These are phyloP conservation scores for Suaeda aralocaspica DNA, from an alignment of 148 eudicot species.

Conservation along the genomic window DNA sequence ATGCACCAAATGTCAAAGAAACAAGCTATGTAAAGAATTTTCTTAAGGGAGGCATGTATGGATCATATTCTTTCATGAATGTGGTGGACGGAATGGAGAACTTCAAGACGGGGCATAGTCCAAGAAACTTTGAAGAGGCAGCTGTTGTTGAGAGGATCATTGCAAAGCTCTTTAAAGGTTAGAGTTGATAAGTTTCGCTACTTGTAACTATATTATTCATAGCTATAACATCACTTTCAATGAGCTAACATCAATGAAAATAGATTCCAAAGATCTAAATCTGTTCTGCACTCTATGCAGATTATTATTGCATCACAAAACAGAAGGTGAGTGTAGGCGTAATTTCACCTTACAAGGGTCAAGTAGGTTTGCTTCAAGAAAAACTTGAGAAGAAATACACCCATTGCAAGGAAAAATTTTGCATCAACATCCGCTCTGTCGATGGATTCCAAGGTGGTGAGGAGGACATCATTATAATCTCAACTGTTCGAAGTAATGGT, in stretches of 20 bases:
- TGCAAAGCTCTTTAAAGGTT: constrained; percentile 42
- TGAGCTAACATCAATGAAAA: too few relatives aligned
- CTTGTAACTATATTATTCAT: too few relatives aligned
- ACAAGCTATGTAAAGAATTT: constrained; percentile 20
- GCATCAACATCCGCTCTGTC: constrained; percentile 58
- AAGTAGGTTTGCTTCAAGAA: constrained; percentile 29
- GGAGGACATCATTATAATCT: constrained; percentile 69
- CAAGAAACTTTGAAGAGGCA: constrained; percentile 42
- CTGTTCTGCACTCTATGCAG: too few relatives aligned
- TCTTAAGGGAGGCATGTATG: constrained; percentile 24
- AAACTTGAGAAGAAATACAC: constrained; percentile 28
- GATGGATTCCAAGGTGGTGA: constrained; percentile 95
- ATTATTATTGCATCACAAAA: too few relatives aligned
- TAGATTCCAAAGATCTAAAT: too few relatives aligned
- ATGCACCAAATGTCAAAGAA: constrained; percentile 36
- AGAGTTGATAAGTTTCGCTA: too few relatives aligned
- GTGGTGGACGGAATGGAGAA: constrained; percentile 41
- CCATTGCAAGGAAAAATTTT: constrained; percentile 33
- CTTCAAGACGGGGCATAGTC: constrained; percentile 34
- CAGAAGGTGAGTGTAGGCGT: constrained; percentile 34
- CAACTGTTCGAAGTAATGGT: constrained; percentile 58
- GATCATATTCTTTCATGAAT: constrained; percentile 39
- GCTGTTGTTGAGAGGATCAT: constrained; percentile 35
- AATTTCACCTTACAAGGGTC: constrained; percentile 45
- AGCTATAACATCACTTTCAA: too few relatives aligned